These are phyloP conservation scores for Lasiodiplodia theobromae DNA, from an alignment of 2,329 filamentous ascomycete genomes.

Conservation along the genomic window DNA sequence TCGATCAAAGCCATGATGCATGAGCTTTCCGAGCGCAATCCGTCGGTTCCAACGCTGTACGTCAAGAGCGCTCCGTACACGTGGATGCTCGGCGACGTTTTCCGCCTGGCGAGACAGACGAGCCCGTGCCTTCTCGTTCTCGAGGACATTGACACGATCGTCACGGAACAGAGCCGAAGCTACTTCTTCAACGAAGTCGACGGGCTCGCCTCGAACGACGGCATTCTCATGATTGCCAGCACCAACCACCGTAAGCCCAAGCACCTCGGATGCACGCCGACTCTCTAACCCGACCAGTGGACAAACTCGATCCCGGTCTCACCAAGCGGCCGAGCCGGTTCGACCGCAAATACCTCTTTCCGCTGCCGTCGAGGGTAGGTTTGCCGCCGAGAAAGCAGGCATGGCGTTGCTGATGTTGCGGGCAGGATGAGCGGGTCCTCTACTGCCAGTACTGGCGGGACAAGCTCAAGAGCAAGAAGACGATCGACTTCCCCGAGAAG, in stretches of 20 bases:
- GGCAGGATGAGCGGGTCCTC: slow-evolving; percentile 59
- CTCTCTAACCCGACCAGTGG: slow-evolving; percentile 54
- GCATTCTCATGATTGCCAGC: slow-evolving; percentile 72
- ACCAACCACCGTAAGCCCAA: slow-evolving; percentile 59
- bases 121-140: slow-evolving; percentile 75
- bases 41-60: slow-evolving; percentile 61
- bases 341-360: slow-evolving; percentile 66
- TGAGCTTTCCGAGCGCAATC: slow-evolving; percentile 61
- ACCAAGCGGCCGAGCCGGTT: slow-evolving; percentile 57
- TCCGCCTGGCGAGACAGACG: slow-evolving; percentile 63
- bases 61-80: slow-evolving; percentile 58
- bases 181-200: slow-evolving; percentile 80
- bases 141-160: slow-evolving; percentile 74
- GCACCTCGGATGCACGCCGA: neutral
- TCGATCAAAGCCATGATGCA: slow-evolving; percentile 75
- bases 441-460: slow-evolving; percentile 72
- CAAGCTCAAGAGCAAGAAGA: slow-evolving; percentile 63
- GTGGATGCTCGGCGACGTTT: slow-evolving; percentile 44
- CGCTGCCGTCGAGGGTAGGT: slow-evolving; percentile 55
- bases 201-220: slow-evolving; percentile 72
- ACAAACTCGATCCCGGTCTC: slow-evolving; percentile 70
- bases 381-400: neutral
- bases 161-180: slow-evolving; percentile 65
- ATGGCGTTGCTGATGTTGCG: slow-evolving; percentile 32
- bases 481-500: slow-evolving; percentile 52